Evolutionary conservation across 768 basidiomycete species (phyloP).

Genomic region (Leccinum subgranulosum): DNA sequence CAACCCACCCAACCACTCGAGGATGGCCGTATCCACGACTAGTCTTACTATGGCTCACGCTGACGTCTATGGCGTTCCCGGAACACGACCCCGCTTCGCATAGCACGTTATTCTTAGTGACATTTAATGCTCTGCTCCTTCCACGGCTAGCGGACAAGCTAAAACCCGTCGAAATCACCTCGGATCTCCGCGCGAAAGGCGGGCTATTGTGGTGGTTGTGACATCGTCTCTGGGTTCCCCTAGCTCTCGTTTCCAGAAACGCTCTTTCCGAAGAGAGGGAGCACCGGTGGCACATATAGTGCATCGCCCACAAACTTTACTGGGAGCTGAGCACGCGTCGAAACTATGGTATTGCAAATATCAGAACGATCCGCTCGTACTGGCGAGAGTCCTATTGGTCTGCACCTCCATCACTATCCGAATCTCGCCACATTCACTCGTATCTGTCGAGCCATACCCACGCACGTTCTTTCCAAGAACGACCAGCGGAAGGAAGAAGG

Average conservation of each 20-base stretch:
- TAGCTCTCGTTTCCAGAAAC: neutral
- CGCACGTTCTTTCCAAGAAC: slow-evolving; percentile 1
- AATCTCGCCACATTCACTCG: slow-evolving; percentile 1
- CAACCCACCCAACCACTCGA: slow-evolving; percentile 12
- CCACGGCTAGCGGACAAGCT: neutral
- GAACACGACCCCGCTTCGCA: slow-evolving; percentile 8
- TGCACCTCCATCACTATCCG: slow-evolving; percentile 2
- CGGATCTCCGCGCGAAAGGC: slow-evolving; percentile 1
- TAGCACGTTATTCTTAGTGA: slow-evolving; percentile 9
- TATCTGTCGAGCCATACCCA: neutral
- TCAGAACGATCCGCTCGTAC: slow-evolving; percentile 10
- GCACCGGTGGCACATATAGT: neutral
- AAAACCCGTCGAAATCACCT: neutral
- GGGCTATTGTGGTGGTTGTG: neutral
- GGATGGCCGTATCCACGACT: slow-evolving; percentile 5
- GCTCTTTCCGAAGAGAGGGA: neutral
- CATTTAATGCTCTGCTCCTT: neutral
- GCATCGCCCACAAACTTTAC: neutral
- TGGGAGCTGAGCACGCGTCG: neutral
- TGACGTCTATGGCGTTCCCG: slow-evolving; percentile 7
- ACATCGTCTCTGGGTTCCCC: neutral
- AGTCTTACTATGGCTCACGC: neutral
- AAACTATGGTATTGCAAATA: slow-evolving; percentile 5
- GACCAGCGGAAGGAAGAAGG: neutral
- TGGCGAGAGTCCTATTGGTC: slow-evolving; percentile 7